Evolutionary conservation across 257 asterid species (phyloP).

Genomic region (Solanum sparsipilum): DNA sequence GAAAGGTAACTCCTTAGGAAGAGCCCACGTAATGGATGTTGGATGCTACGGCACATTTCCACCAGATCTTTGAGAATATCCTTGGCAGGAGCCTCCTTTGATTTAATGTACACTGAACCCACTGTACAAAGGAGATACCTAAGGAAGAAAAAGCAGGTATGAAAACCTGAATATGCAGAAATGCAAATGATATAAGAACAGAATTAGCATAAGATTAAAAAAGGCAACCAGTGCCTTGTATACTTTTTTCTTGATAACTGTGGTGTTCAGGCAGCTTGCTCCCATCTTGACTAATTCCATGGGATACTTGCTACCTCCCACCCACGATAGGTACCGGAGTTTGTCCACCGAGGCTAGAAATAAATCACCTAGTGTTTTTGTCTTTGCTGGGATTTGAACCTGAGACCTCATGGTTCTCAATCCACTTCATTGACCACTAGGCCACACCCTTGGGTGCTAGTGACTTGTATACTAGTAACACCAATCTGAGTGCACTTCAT

Average conservation of each 20-base stretch:
- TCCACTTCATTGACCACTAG: not conserved
- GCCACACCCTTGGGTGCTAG: not conserved
- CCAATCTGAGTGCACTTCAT: not conserved
- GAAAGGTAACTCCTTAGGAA: slow-evolving; percentile 94
- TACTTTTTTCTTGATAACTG: not conserved
- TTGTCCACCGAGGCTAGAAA: not conserved
- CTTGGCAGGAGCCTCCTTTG: slow-evolving; percentile 98
- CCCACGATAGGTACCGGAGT: not conserved
- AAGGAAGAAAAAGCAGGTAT: slow-evolving; percentile 11
- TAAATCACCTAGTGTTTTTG: not conserved
- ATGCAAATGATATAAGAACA: not conserved
- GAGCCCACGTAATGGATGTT: slow-evolving; percentile 95
- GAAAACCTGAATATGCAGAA: not conserved
- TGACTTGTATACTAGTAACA: not conserved
- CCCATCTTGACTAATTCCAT: not conserved
- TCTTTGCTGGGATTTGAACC: not conserved
- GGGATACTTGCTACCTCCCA: not conserved
- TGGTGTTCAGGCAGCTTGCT: not conserved
- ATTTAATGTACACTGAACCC: slow-evolving; percentile 87
- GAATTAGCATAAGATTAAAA: not conserved
- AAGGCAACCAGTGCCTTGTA: not conserved
- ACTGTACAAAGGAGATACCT: slow-evolving; percentile 97
- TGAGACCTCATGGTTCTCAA: not conserved
- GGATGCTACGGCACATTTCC: slow-evolving; percentile 97
- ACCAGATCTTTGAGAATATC: slow-evolving; percentile 97